phyloP scores from a whole-genome alignment of 2,329 filamentous ascomycete genomes.

The Ascochyta viciae-villosae region DNA sequence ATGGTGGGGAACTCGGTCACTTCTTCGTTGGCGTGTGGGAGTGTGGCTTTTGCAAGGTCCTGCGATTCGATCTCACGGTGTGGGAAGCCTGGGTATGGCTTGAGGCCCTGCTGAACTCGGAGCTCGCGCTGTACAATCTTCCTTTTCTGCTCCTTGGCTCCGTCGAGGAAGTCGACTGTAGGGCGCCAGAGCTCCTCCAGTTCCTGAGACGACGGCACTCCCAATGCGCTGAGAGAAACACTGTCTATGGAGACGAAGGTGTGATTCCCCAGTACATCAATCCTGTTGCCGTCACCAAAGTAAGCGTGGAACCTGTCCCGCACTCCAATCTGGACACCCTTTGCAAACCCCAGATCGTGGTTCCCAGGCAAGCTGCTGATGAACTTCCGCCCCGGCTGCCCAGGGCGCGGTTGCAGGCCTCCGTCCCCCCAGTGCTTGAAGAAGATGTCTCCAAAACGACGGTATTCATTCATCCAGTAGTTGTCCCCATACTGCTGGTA shows the following conservation, averaged over 20 bases:
- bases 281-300: constrained; percentile 89
- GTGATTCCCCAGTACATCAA: constrained; percentile 93
- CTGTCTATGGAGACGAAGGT: constrained; percentile 92
- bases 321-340: constrained; percentile 80
- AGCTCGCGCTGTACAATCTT: constrained; percentile 75
- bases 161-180: constrained; percentile 75
- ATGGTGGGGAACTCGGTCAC: constrained; percentile 81
- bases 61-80: constrained; percentile 67
- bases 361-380: constrained; percentile 91
- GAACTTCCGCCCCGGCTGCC: constrained; percentile 75
- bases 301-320: constrained; percentile 84
- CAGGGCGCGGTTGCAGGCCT: constrained; percentile 61
- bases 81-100: constrained; percentile 61
- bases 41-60: constrained; percentile 43
- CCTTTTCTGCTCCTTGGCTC: constrained; percentile 69
- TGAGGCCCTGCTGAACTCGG: constrained; percentile 67
- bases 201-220: constrained; percentile 59
- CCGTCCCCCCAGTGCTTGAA: constrained; percentile 71
- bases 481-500: constrained; percentile 77
- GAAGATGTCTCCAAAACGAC: constrained; percentile 86
- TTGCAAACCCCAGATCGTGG: constrained; percentile 91
- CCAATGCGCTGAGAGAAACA: constrained; percentile 82
- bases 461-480: constrained; percentile 88
- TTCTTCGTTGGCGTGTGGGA: constrained; percentile 48
- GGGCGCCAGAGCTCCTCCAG: constrained; percentile 74